Conservation (phyloP, 805 yeast genomes). For the Candida khao-thaluensis region DNA sequence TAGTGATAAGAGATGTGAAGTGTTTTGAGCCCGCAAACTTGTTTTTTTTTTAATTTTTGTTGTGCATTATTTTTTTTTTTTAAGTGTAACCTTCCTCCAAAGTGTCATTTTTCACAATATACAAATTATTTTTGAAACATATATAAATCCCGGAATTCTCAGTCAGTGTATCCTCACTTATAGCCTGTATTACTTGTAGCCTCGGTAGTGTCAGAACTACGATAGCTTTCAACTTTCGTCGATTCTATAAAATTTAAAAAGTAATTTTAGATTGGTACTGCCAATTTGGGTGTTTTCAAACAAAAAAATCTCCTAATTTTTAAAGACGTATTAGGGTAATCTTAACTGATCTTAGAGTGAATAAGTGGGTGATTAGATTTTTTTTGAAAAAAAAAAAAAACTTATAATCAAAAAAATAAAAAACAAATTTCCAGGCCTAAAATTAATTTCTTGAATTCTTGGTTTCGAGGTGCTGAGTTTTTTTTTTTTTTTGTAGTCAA, state of each 20-base stretch:
- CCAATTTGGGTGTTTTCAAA: too few relatives aligned
- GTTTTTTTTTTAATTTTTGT: not conserved
- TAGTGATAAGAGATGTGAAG: too few relatives aligned
- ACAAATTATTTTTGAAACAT: constrained; percentile 4
- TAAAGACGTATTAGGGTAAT: too few relatives aligned
- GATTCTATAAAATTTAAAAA: too few relatives aligned
- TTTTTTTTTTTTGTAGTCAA: constrained; percentile 6
- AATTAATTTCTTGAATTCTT: constrained; percentile 6
- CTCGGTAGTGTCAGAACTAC: too few relatives aligned
- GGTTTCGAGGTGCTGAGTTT: constrained; percentile 8
- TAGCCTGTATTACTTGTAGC: too few relatives aligned
- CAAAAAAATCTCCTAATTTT: too few relatives aligned
- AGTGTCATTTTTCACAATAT: not conserved
- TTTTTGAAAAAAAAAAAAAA: too few relatives aligned
- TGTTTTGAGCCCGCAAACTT: not conserved
- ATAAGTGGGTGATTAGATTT: too few relatives aligned
- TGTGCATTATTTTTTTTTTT: not conserved
- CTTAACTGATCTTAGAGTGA: too few relatives aligned
- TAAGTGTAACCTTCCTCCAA: not conserved
- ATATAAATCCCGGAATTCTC: constrained; percentile 3
- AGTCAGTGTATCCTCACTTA: not conserved
- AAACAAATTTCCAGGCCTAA: not conserved
- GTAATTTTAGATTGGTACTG: too few relatives aligned
- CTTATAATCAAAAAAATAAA: not conserved
- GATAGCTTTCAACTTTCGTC: too few relatives aligned